Conservation (phyloP, 192 early-diverging fungal species). For the Backusella luteola region DNA sequence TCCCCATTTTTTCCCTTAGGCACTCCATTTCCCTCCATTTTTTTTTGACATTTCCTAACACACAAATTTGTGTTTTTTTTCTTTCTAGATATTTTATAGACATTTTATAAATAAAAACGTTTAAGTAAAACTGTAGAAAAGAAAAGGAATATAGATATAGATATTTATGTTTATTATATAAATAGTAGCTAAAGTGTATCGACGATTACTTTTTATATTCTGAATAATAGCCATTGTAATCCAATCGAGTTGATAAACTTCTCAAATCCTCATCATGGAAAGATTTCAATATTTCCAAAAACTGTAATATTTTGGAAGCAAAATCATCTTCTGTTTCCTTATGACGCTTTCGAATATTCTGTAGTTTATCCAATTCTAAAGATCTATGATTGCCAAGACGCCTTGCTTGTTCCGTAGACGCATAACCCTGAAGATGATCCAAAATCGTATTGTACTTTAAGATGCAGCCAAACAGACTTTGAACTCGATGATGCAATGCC, state of each 20-base stretch:
- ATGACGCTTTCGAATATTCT: constrained; percentile 21
- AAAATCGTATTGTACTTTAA: constrained; percentile 55
- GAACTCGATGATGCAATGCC: constrained; percentile 43
- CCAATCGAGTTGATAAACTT: constrained; percentile 72
- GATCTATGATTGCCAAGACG: background rate
- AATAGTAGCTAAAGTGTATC: background rate
- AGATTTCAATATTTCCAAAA: constrained; percentile 40
- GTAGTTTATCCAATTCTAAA: constrained; percentile 23
- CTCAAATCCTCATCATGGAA: constrained; percentile 72
- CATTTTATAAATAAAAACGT: background rate
- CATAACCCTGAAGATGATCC: constrained; percentile 51
- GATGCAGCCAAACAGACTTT: constrained; percentile 63
- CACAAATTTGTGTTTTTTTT: background rate
- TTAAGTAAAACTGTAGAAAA: background rate
- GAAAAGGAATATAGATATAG: too few relatives aligned
- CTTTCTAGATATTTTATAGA: background rate
- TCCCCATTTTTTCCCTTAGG: background rate
- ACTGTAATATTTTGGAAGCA: constrained; percentile 39
- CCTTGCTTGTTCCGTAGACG: constrained; percentile 36
- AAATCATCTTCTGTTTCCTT: constrained; percentile 38
- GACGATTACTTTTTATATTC: background rate
- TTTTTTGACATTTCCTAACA: background rate
- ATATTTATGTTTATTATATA: too few relatives aligned
- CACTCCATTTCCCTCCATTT: background rate
- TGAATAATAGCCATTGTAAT: constrained; percentile 78